These are phyloP conservation scores for Thermoascus crustaceus DNA, from an alignment of 2,329 filamentous ascomycete species.

Conservation along the genomic window DNA sequence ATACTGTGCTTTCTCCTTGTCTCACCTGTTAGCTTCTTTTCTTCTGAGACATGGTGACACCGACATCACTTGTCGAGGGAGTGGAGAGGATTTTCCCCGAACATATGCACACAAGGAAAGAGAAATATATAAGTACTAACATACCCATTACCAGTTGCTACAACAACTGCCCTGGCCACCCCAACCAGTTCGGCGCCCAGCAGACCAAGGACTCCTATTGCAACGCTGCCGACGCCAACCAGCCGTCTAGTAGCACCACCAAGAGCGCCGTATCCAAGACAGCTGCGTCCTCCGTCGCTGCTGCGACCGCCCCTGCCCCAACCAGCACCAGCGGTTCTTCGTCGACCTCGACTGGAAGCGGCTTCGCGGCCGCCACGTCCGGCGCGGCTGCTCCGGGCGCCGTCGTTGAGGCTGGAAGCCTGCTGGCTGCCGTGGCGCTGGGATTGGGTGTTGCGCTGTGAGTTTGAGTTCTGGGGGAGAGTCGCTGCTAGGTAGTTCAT, in stretches of 20 bases:
- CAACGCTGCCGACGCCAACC: constrained; percentile 35
- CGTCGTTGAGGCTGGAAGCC: constrained; percentile 15
- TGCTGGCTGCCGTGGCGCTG: constrained; percentile 18
- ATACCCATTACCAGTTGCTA: constrained; percentile 43
- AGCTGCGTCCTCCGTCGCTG: constrained; percentile 6
- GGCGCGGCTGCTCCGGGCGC: constrained; percentile 8
- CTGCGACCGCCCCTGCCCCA: constrained; percentile 9
- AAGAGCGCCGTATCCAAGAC: constrained; percentile 4
- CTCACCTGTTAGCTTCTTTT: not conserved
- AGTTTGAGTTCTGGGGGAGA: no score
- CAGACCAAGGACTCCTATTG: constrained; percentile 32
- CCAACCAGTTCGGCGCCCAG: constrained; percentile 25
- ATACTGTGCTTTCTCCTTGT: constrained; percentile 10
- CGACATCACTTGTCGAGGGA: no score
- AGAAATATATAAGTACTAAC: not conserved
- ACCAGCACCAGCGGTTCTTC: constrained; percentile 10
- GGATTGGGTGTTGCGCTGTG: constrained; percentile 9
- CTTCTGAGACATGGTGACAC: not conserved
- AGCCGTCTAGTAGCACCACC: constrained; percentile 10
- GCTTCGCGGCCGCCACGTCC: not conserved
- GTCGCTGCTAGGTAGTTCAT: no score
- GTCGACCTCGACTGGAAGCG: constrained; percentile 13
- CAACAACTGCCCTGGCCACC: constrained; percentile 53
- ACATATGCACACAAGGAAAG: no score
- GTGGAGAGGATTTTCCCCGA: no score